These are phyloP conservation scores for Bipolaris bicolor DNA, from an alignment of 2,329 filamentous ascomycete genomes.

Conservation along the genomic window DNA sequence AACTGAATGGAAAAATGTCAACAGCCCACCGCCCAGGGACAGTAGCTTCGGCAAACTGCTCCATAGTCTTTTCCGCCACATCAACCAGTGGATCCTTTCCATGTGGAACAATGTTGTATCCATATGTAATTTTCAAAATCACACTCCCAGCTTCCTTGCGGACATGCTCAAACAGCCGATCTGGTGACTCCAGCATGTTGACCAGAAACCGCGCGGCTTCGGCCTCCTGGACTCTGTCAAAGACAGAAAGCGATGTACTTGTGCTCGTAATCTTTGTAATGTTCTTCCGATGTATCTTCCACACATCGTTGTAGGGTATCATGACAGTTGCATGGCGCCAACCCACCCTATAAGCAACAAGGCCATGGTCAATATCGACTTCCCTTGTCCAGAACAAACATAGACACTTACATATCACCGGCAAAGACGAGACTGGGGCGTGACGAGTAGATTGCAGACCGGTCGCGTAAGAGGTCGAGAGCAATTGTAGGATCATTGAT, in stretches of 20 bases:
- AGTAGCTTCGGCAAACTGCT: slow-evolving; percentile 49
- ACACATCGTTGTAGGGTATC: slow-evolving; percentile 21
- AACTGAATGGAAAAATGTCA: slow-evolving; percentile 54
- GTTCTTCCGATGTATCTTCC: slow-evolving; percentile 32
- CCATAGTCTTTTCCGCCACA: slow-evolving; percentile 50
- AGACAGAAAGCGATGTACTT: slow-evolving; percentile 24
- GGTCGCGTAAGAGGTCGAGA: slow-evolving; percentile 32
- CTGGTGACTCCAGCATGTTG: slow-evolving; percentile 26
- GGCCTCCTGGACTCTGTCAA: slow-evolving; percentile 29
- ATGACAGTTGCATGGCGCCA: slow-evolving; percentile 29
- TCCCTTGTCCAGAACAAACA: too few species aligned
- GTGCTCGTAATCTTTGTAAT: slow-evolving; percentile 31
- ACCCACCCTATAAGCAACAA: slow-evolving; percentile 17
- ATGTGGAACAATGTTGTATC: slow-evolving; percentile 53
- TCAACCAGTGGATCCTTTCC: slow-evolving; percentile 53
- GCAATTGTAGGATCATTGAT: slow-evolving; percentile 30
- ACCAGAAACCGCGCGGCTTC: slow-evolving; percentile 33
- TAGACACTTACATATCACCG: slow-evolving; percentile 24
- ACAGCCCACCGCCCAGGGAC: slow-evolving; percentile 55
- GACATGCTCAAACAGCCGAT: slow-evolving; percentile 31
- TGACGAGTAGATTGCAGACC: slow-evolving; percentile 29
- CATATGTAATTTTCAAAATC: slow-evolving; percentile 42
- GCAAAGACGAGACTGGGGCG: slow-evolving; percentile 27
- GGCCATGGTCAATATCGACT: neutral
- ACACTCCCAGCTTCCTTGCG: slow-evolving; percentile 35